These are phyloP conservation scores for Craterostigma plantagineum DNA, from an alignment of 257 asterid genomes.

Conservation along the genomic window DNA sequence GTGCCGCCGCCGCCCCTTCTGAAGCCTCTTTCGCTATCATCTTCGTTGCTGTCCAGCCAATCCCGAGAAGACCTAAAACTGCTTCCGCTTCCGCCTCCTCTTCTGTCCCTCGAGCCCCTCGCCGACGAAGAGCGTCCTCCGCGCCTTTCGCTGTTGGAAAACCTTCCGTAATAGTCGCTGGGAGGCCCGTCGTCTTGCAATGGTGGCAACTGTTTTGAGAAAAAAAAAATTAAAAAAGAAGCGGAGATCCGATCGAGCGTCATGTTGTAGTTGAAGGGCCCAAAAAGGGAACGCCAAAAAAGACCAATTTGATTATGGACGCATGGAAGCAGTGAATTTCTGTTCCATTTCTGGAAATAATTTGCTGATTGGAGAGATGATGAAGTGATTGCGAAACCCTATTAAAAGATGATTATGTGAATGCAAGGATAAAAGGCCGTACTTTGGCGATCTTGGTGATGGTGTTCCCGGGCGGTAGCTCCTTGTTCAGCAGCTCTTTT, in stretches of 20 bases:
- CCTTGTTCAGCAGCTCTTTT: conserved; percentile 48
- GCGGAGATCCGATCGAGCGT: not conserved
- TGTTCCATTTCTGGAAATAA: no score
- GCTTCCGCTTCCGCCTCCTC: conserved; percentile 49
- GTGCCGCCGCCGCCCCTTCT: conserved; percentile 4
- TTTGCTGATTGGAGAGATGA: no score
- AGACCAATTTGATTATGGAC: no score
- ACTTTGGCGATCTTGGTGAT: conserved; percentile 67
- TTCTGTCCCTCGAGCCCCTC: conserved; percentile 9
- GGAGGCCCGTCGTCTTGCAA: conserved; percentile 93
- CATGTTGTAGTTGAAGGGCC: not conserved
- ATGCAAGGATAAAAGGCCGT: conserved; percentile 2
- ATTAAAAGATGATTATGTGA: no score
- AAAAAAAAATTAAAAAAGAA: no score
- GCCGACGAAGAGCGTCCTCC: conserved; percentile 6
- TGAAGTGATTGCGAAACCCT: no score
- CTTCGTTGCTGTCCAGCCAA: conserved; percentile 27
- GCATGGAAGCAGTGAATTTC: no score
- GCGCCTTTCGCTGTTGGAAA: conserved; percentile 52
- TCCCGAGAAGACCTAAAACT: conserved; percentile 46
- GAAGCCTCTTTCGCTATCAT: conserved; percentile 15
- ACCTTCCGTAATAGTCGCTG: conserved; percentile 60
- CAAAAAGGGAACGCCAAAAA: no score
- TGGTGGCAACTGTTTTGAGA: conserved; percentile 50
- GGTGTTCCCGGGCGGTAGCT: conserved; percentile 76